Conservation (phyloP, 2,329 filamentous ascomycete species). For the Pyrenochaeta sp. region DNA sequence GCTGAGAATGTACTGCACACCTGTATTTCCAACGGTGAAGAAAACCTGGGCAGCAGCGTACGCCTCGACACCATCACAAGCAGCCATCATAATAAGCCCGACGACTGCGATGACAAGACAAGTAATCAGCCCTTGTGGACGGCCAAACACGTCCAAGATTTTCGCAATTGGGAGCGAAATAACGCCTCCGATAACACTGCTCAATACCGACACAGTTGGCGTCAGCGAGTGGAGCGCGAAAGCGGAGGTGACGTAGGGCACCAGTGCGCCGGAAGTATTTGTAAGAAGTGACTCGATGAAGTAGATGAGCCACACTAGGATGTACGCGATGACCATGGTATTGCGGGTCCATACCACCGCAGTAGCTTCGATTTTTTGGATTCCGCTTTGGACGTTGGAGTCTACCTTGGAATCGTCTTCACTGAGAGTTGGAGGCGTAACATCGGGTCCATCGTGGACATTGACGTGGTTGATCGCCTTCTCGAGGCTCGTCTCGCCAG, state of each 20-base stretch:
- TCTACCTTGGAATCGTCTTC: too few species aligned
- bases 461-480: too few species aligned
- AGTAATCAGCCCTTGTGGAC: slow-evolving; percentile 42
- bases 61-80: slow-evolving; percentile 63
- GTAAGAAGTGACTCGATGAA: slow-evolving; percentile 55
- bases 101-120: slow-evolving; percentile 26
- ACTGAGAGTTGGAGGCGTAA: too few species aligned
- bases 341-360: too few species aligned
- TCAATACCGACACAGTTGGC: slow-evolving; percentile 41
- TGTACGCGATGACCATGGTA: slow-evolving; percentile 10
- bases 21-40: slow-evolving; percentile 48
- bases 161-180: slow-evolving; percentile 48
- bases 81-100: slow-evolving; percentile 69
- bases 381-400: too few species aligned
- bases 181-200: slow-evolving; percentile 43
- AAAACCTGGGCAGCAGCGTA: slow-evolving; percentile 71
- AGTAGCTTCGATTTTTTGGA: too few species aligned
- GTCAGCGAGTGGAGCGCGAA: slow-evolving; percentile 41
- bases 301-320: slow-evolving; percentile 21
- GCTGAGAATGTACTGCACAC: slow-evolving; percentile 4
- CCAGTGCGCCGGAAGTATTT: slow-evolving; percentile 45
- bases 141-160: slow-evolving; percentile 47
- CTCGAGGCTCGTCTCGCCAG: too few species aligned
- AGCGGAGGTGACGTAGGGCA: slow-evolving; percentile 46
- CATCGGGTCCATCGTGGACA: too few species aligned